Evolutionary conservation across 2,329 filamentous ascomycete species (phyloP).

Genomic region (Neofusicoccum laricinum): DNA sequence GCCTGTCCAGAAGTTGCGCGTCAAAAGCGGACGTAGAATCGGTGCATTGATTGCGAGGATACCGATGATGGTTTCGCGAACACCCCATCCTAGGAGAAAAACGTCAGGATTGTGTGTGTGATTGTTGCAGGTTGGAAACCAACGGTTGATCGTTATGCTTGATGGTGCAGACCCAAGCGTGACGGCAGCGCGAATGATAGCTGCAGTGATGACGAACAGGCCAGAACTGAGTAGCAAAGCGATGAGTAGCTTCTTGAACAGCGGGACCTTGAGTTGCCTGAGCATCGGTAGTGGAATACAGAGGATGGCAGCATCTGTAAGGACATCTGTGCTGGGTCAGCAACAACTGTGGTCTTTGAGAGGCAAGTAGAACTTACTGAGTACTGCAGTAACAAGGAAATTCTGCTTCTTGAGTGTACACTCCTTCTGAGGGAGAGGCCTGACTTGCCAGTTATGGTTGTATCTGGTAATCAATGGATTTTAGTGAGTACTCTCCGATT

Average conservation of each 20-base stretch:
- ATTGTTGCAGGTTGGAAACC: no score
- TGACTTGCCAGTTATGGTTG: slow-evolving; percentile 29
- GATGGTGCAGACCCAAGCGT: slow-evolving; percentile 29
- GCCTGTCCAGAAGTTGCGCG: slow-evolving; percentile 28
- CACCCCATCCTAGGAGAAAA: slow-evolving; percentile 26
- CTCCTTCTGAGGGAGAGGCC: slow-evolving; percentile 24
- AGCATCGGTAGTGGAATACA: slow-evolving; percentile 34
- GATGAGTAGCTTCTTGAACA: slow-evolving; percentile 33
- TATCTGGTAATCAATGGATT: not conserved
- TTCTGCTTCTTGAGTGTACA: slow-evolving; percentile 32
- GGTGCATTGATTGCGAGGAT: slow-evolving; percentile 38
- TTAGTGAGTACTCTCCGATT: not conserved
- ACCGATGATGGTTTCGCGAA: slow-evolving; percentile 36
- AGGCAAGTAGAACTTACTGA: slow-evolving; percentile 20
- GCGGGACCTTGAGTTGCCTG: slow-evolving; percentile 30
- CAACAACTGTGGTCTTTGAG: not conserved
- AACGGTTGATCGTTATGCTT: slow-evolving; percentile 33
- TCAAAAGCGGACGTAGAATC: slow-evolving; percentile 32
- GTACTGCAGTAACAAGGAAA: slow-evolving; percentile 28
- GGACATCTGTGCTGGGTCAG: slow-evolving; percentile 20
- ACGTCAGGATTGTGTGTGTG: no score
- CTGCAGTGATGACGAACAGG: slow-evolving; percentile 35
- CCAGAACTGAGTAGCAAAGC: slow-evolving; percentile 33
- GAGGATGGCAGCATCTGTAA: slow-evolving; percentile 33
- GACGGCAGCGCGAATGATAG: slow-evolving; percentile 32